Evolutionary conservation across 73 alveolate genomes (phyloP), one percentile per base, ranked within the genome.

Genomic region (Effrenium voratum): DNA sequence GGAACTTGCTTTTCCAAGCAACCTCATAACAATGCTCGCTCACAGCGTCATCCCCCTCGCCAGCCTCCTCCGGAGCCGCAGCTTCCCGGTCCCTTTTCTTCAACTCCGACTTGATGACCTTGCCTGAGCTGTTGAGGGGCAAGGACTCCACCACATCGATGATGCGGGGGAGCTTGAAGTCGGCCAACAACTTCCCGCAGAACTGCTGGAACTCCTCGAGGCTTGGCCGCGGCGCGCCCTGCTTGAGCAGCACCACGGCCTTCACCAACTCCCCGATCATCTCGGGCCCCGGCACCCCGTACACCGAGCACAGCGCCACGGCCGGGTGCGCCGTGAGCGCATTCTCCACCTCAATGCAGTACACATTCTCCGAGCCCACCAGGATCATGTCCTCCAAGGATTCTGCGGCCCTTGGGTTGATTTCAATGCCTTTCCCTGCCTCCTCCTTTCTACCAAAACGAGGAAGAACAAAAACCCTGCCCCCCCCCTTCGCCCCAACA

Each of bases 261-360:
- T 86, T 86, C 22, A 86, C 94, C 83, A 86, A 86, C 94, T 86
- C 94, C 34, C 94, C 94, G 50, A 86, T 86, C 94, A 63, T 86
- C 68, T 86, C 94, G 38, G 94, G 94, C 46, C 94, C 94, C 38
- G 94, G 94, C 26, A 86, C 94, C 19, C 94, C 94, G 36, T 86
- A 86, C 3, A 86, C 94, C 36, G 94, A 86, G 83, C 94, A 86
- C 38, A 86, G 94, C 16, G 94, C 66, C 19, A 86, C 94, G 24
- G 94, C 79, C 30, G 94, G 94, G 41, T 86, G 94, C 26, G 84
- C 55, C 22, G 38, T 45, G 49, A 86, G n/a, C 26, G 94, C 94
- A 41, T 63, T 86, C 66, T 86, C 94, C n/a, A 86, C 94, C 34
- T 86, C 94, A 26, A 86, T 86, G 83, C 94, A 86, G 47, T 86